Conservation (phyloP, 352 stramenopile species). For the Pythium folliculosum region DNA sequence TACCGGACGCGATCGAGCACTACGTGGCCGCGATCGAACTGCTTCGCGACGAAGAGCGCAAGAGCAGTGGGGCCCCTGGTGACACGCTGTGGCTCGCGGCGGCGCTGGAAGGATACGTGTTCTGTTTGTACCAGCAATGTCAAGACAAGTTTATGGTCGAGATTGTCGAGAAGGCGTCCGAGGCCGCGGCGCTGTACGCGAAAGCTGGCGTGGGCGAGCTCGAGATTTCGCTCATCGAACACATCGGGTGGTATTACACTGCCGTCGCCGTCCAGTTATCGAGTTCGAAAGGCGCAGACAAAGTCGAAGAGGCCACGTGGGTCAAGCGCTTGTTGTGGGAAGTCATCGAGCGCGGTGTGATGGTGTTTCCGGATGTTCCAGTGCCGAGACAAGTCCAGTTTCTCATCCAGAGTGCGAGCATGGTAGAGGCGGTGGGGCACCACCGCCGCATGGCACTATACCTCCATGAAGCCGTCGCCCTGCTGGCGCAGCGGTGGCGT, state of each 20-base stretch:
- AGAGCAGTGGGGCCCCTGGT: conserved; percentile 42
- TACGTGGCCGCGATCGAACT: conserved; percentile 73
- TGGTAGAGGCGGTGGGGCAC: conserved; percentile 69
- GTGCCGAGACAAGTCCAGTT: conserved; percentile 64
- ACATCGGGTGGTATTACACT: conserved; percentile 76
- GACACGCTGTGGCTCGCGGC: conserved; percentile 82
- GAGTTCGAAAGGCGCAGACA: conserved; percentile 31
- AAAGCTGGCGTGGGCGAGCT: conserved; percentile 63
- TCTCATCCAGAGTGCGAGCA: conserved; percentile 57
- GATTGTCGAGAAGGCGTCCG: conserved; percentile 77
- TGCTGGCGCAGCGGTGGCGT: conserved; percentile 25
- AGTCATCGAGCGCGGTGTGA: conserved; percentile 55
- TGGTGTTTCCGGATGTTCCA: conserved; percentile 51
- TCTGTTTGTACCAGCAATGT: conserved; percentile 52
- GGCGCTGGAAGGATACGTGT: conserved; percentile 73
- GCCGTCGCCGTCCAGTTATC: conserved; percentile 39
- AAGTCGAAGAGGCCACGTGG: conserved; percentile 61
- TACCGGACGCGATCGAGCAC: conserved; percentile 69
- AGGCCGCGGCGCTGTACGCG: conserved; percentile 69
- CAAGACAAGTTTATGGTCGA: conserved; percentile 67
- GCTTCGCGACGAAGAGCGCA: conserved; percentile 75
- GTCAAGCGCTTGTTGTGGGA: conserved; percentile 74
- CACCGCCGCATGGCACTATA: conserved; percentile 66
- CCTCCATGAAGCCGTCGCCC: conserved; percentile 59
- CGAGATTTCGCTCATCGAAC: conserved; percentile 71